phyloP scores from a whole-genome alignment of 345 rosid species.

The Moricandia arvensis region DNA sequence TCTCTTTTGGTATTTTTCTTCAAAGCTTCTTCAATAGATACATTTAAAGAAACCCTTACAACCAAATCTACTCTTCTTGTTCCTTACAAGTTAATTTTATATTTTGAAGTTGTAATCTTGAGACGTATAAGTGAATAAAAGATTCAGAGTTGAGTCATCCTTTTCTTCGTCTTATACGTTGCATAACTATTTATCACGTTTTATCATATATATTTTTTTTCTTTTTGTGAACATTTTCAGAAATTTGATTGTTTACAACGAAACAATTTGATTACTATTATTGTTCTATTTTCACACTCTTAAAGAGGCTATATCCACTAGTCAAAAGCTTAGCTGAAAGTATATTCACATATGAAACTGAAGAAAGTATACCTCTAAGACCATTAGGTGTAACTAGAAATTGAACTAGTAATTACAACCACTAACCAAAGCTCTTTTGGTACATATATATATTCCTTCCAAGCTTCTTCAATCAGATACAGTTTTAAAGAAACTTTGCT shows the following conservation, averaged over 20 bases:
- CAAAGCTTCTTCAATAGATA: neutral
- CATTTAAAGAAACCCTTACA: neutral
- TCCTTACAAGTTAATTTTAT: too few species aligned
- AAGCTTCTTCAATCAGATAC: neutral
- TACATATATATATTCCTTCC: neutral
- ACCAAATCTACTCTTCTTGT: neutral
- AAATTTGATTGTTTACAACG: neutral
- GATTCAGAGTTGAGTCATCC: too few species aligned
- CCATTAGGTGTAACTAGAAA: neutral
- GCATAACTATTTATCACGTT: constrained; percentile 1
- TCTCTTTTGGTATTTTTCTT: neutral
- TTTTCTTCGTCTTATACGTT: too few species aligned
- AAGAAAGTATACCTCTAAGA: neutral
- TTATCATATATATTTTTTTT: too few species aligned
- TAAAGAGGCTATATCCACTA: neutral
- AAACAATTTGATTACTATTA: neutral
- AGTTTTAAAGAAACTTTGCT: neutral
- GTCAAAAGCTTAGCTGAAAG: neutral
- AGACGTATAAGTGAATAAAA: too few species aligned
- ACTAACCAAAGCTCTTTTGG: neutral
- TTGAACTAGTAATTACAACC: neutral
- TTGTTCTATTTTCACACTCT: neutral
- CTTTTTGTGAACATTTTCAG: too few species aligned
- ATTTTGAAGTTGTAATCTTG: too few species aligned
- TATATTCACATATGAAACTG: too few species aligned